Conservation (phyloP, 2,329 filamentous ascomycete species). For the Exophiala spinifera region DNA sequence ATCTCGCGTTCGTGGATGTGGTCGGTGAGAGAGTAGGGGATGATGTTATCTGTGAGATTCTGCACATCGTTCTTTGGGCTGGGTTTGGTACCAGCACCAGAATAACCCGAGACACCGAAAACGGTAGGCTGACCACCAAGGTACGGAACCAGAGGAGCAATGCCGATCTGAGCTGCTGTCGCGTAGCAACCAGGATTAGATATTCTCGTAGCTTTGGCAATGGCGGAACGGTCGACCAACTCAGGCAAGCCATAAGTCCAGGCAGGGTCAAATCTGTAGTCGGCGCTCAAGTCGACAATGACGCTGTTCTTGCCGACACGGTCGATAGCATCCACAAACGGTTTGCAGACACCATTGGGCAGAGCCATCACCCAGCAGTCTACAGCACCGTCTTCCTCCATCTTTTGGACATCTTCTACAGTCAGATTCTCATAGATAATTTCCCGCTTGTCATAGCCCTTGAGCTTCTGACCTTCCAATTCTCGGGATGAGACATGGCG, state of each 20-base stretch:
- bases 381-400: conserved; percentile 79
- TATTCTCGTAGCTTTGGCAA: conserved; percentile 77
- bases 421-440: conserved; percentile 89
- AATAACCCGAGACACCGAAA: conserved; percentile 92
- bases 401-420: conserved; percentile 78
- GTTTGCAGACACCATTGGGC: conserved; percentile 91
- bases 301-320: conserved; percentile 67
- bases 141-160: conserved; percentile 75
- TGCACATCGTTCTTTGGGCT: conserved; percentile 89
- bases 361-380: conserved; percentile 98
- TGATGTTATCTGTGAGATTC: conserved; percentile 78
- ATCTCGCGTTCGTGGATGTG: conserved; percentile 96
- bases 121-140: conserved; percentile 75
- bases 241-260: conserved; percentile 94
- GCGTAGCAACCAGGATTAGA: conserved; percentile 94
- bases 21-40: conserved; percentile 86
- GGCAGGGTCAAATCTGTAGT: conserved; percentile 81
- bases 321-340: conserved; percentile 85
- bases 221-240: conserved; percentile 70
- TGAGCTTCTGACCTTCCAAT: conserved; percentile 77
- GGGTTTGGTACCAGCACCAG: conserved; percentile 90
- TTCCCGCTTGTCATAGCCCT: conserved; percentile 87
- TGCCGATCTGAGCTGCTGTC: conserved; percentile 85
- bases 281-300: conserved; percentile 91
- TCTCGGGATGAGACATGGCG: conserved; percentile 91